Evolutionary conservation across 164 flowering plant genomes (phyloP), one percentile per base, ranked within the genome.

Genomic region (Protea cynaroides): DNA sequence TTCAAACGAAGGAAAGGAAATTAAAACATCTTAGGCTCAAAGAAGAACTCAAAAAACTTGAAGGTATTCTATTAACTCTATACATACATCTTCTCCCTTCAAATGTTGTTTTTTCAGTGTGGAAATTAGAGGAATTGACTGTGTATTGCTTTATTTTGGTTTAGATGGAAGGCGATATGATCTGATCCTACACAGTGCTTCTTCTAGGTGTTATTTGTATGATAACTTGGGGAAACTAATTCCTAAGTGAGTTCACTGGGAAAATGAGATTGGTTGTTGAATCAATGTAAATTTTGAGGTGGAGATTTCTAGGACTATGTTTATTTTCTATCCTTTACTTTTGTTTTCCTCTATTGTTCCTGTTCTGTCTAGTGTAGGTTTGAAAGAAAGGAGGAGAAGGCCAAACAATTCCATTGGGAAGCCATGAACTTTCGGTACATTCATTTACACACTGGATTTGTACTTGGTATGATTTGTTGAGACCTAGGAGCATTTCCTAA

Each of bases 291-390:
- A 86, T 87, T 12, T 74, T 93, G 56, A 93, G 80, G n/a, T 79
- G 96, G 51, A 79, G 97, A 72, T 93, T 93, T 80, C 83, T 90
- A 25, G 76, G 91, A 78, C 90, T 81, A 83, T 96, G 98, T 87
- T 53, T 29, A 29, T 2, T 29, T 29, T 29, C 34, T 29, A 29
- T 29, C 34, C 5, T 29, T 29, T 29, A 3, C 34, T 29, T 29
- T 62, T 38, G 55, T 66, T 19, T 23, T 44, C 54, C 46, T 25
- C 44, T 38, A 4, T 69, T 10, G 12, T 70, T 46, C 7, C 25
- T 29, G 46, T 68, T 49, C 50, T 18, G 7, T 65, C 11, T 25
- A 36, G 12, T 49, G 36, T 92, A 59, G 80, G 96, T 19, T 72
- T 85, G 59, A 81, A 67, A 66, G 89, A 86, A 59, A 86, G 69